These are phyloP conservation scores for Myriosclerotinia curreyana DNA, from an alignment of 2,329 filamentous ascomycete species.

Conservation along the genomic window DNA sequence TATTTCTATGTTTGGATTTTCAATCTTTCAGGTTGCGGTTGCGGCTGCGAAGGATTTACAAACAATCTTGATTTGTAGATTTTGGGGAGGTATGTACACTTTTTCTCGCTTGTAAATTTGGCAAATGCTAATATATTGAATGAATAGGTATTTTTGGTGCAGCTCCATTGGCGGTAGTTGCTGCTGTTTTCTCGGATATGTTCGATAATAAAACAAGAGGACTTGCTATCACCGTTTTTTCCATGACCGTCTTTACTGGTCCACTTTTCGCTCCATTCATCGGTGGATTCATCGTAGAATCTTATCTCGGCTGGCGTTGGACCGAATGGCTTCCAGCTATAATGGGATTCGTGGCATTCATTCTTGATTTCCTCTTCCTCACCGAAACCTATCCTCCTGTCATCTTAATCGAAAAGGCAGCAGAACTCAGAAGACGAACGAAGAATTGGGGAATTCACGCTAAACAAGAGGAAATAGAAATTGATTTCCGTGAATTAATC, in stretches of 20 bases:
- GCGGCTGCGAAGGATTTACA: constrained; percentile 66
- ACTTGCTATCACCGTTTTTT: constrained; percentile 55
- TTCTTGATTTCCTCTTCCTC: constrained; percentile 59
- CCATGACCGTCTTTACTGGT: constrained; percentile 63
- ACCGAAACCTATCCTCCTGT: constrained; percentile 68
- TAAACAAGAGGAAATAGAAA: constrained; percentile 68
- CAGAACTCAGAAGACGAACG: constrained; percentile 60
- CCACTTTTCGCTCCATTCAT: constrained; percentile 66
- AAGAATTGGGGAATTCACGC: constrained; percentile 70
- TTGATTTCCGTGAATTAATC: constrained; percentile 61
- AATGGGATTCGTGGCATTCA: constrained; percentile 60
- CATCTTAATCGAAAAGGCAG: constrained; percentile 59
- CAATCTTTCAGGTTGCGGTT: constrained; percentile 62
- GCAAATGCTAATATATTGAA: constrained; percentile 11
- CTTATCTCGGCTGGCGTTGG: constrained; percentile 69
- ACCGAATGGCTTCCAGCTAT: constrained; percentile 63
- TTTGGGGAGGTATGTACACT: constrained; percentile 62
- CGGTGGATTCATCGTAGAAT: constrained; percentile 63
- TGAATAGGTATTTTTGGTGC: constrained; percentile 58
- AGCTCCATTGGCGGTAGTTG: constrained; percentile 65
- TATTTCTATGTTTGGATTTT: constrained; percentile 65
- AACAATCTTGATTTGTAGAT: constrained; percentile 67
- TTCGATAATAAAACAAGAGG: constrained; percentile 63
- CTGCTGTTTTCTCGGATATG: constrained; percentile 70
- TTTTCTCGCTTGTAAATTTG: neutral